phyloP scores from a whole-genome alignment of 208 protist species.

The Acanthamoeba castellanii region DNA sequence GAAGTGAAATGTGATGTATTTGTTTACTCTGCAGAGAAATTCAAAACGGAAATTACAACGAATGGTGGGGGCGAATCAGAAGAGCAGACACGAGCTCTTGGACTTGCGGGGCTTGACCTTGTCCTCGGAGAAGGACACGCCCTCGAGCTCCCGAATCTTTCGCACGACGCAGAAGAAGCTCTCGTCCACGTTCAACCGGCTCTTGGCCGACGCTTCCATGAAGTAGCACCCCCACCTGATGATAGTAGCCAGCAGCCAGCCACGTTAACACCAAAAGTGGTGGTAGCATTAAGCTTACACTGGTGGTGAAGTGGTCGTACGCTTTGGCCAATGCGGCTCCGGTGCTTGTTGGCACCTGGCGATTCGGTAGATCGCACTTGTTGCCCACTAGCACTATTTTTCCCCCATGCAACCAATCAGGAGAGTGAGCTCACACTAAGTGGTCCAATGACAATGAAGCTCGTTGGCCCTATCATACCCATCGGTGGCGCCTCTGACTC shows the following conservation, averaged over 20 bases:
- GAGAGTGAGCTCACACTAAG: no score
- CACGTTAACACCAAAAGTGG: no score
- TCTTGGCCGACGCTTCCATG: slow-evolving; percentile 90
- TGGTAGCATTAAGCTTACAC: no score
- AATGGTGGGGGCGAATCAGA: no score
- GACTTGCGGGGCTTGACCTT: background rate
- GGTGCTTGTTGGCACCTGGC: slow-evolving; percentile 81
- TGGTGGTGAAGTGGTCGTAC: slow-evolving; percentile 71
- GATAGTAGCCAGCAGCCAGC: no score
- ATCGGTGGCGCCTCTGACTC: background rate
- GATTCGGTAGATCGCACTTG: slow-evolving; percentile 87
- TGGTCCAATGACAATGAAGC: no score
- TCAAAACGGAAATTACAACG: no score
- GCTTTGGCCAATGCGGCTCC: slow-evolving; percentile 85
- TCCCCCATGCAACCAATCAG: no score
- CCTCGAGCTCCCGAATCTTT: slow-evolving; percentile 80
- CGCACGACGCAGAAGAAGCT: slow-evolving; percentile 88
- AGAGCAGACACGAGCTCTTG: background rate
- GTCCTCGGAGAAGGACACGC: background rate
- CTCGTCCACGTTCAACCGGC: slow-evolving; percentile 89
- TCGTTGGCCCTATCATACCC: background rate
- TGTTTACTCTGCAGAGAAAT: background rate
- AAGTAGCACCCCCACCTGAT: slow-evolving; percentile 82
- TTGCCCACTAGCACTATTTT: slow-evolving; percentile 82
- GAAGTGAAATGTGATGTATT: background rate